Conservation (phyloP, 2,329 filamentous ascomycete species). For the Chrysoporthe deuterocubensis region DNA sequence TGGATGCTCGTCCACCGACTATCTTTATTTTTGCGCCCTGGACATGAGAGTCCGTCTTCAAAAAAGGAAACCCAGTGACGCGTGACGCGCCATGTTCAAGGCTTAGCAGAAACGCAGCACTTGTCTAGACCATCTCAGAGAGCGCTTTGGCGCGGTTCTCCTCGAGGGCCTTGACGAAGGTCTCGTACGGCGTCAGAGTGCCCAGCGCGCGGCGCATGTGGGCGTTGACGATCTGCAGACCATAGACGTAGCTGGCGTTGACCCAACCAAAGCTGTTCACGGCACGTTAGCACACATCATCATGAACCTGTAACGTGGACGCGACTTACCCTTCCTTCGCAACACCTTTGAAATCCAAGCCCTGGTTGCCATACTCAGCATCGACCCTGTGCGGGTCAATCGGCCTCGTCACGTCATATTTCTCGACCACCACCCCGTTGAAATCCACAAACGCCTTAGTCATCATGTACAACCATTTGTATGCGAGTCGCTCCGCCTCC, state of each 20-base stretch:
- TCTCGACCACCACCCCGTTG: conserved; percentile 97
- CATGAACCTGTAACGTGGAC: background rate
- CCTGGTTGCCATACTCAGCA: conserved; percentile 98
- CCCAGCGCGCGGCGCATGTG: conserved; percentile 90
- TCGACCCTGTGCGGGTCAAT: conserved; percentile 92
- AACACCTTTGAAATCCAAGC: conserved; percentile 91
- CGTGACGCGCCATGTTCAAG: too few relatives aligned
- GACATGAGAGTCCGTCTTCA: background rate
- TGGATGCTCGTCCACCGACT: background rate
- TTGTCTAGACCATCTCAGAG: conserved; percentile 44
- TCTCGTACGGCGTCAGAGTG: conserved; percentile 84
- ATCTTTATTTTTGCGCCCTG: background rate
- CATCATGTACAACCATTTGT: conserved; percentile 98
- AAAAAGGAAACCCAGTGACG: background rate
- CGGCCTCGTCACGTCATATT: conserved; percentile 93
- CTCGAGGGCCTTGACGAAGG: conserved; percentile 72
- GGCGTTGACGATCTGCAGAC: conserved; percentile 83
- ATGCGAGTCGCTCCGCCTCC: conserved; percentile 86
- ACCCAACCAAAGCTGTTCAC: conserved; percentile 89
- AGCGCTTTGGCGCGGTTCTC: conserved; percentile 58
- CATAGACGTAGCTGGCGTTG: conserved; percentile 96
- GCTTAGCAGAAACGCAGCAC: background rate
- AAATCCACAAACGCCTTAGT: conserved; percentile 98
- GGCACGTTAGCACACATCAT: conserved; percentile 35
- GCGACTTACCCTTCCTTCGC: conserved; percentile 87